Base-by-base conservation (phyloP, 805 yeast species). In the Kluyveromyces nonfermentans region DNA sequence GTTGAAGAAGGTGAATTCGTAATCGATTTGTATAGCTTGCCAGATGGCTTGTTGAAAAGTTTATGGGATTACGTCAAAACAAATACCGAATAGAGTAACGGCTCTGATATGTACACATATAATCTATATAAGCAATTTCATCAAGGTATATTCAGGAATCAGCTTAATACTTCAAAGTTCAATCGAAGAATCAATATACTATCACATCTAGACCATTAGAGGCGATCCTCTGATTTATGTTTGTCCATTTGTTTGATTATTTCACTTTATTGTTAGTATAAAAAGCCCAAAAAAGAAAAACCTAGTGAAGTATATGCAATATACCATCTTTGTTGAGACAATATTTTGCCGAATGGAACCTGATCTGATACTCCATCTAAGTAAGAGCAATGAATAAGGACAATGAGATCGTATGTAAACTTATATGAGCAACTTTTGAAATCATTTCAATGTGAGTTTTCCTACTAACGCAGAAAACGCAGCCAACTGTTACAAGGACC, bases 1-100 rank as follows among this genome's bases (percentile, higher is more conserved):
- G 88, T 86, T 41, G 97, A 90, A 49, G 90, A 86, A 56, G 98
- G 98, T 42, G 97, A 93, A 69, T 90, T 93, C 64, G 87, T 95
- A 43, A 86, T 90, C 85, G 98, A 90, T 67, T 74, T 90, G 54
- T 89, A 79, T 65, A 89, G 97, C 21, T 71, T 90, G 52, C 97
- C 97, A 17, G 97, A 90, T 61, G 78, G 84, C 35, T 70, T 93
- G 61, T 74, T 93, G 61, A 87, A 85, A 70, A 85, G 94, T 72
- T 73, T 90, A 65, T 88, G 94, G 94, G 97, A 90, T 51, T 89
- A 84, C 62, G 95, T 90, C 35, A 81, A 81, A 65, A 85, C 82
- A 65, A 81, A 85, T 54, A 63, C 65, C 28, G 69, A 65, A 41
- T 60, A 48, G 45, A 15, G n/a, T 7, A 33, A 10, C 4, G 7